Percentiles rank a stretch among this genome's conserved stretches.
Conservation (phyloP, 495 filamentous ascomycete species). For the Xylaria nigripes region DNA sequence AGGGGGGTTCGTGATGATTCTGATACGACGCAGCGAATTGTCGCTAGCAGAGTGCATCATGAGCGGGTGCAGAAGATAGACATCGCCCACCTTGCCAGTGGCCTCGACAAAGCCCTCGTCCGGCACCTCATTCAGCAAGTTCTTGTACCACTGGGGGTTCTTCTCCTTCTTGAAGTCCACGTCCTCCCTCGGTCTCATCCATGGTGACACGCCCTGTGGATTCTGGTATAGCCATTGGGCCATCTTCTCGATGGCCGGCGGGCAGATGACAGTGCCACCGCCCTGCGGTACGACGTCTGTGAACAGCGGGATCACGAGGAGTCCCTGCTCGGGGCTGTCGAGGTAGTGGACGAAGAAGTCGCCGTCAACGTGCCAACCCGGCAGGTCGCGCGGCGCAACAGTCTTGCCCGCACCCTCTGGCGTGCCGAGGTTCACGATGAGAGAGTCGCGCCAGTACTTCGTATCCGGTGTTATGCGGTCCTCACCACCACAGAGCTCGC, state of each 20-base stretch:
- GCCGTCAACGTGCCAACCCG: constrained; percentile 66
- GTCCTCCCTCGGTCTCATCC: constrained; percentile 51
- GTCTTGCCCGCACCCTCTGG: constrained; percentile 44
- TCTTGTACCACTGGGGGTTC: constrained; percentile 46
- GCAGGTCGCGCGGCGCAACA: constrained; percentile 42
- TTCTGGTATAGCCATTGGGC: constrained; percentile 55
- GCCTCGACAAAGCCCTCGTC: constrained; percentile 56
- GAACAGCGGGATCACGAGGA: constrained; percentile 64
- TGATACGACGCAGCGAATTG: constrained; percentile 49
- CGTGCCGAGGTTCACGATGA: constrained; percentile 68
- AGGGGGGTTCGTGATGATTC: constrained; percentile 68
- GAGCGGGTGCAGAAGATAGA: constrained; percentile 63
- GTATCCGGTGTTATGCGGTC: constrained; percentile 44
- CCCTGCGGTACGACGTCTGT: constrained; percentile 53
- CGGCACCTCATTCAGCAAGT: constrained; percentile 34
- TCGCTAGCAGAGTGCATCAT: constrained; percentile 61
- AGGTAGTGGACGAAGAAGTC: constrained; percentile 72
- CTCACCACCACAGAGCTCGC: constrained; percentile 61
- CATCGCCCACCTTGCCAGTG: constrained; percentile 56
- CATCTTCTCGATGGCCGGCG: constrained; percentile 48
- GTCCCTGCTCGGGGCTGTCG: constrained; percentile 62
- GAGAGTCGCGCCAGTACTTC: constrained; percentile 54
- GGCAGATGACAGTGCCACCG: constrained; percentile 62
- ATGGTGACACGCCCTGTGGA: constrained; percentile 60
- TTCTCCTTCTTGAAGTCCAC: constrained; percentile 32